phyloP scores from a whole-genome alignment of 2,329 filamentous ascomycete genomes.

The Neophaeococcomyces mojaviensis region DNA sequence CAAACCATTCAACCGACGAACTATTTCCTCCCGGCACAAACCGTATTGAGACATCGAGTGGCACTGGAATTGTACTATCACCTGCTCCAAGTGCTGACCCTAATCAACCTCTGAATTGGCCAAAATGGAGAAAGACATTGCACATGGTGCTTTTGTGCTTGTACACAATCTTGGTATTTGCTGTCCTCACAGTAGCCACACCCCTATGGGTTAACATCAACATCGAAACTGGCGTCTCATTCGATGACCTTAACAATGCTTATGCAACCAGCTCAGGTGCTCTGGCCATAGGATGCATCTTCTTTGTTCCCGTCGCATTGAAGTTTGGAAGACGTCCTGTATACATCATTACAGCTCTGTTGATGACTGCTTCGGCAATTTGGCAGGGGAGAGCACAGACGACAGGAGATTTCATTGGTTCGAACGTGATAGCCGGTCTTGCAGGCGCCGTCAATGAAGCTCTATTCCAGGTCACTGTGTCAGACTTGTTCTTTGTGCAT shows the following conservation, averaged over 20 bases:
- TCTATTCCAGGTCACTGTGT: constrained; percentile 37
- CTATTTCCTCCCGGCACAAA: constrained; percentile 17
- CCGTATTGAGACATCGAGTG: constrained; percentile 14
- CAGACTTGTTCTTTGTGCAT: constrained; percentile 45
- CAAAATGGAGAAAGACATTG: constrained; percentile 23
- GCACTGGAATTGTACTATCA: constrained; percentile 18
- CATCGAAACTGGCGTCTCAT: constrained; percentile 33
- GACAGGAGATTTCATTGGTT: constrained; percentile 33
- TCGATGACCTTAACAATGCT: constrained; percentile 33
- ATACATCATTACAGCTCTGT: constrained; percentile 33
- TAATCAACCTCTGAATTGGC: constrained; percentile 27
- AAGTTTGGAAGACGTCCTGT: constrained; percentile 36
- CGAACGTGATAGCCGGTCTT: constrained; percentile 36
- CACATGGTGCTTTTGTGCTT: constrained; percentile 25
- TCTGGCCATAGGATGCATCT: constrained; percentile 32
- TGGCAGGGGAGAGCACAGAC: constrained; percentile 38
- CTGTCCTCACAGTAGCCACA: constrained; percentile 20
- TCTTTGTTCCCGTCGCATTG: constrained; percentile 38
- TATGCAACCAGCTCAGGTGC: constrained; percentile 36
- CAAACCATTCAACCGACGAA: constrained; percentile 4
- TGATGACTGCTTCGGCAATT: constrained; percentile 29
- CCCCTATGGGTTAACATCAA: constrained; percentile 36
- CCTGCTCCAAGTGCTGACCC: constrained; percentile 25
- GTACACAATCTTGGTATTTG: constrained; percentile 26
- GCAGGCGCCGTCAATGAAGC: constrained; percentile 36